Percentiles rank a stretch among this genome's conserved stretches.
These are phyloP conservation scores for Lactarius pseudohatsudake DNA, from an alignment of 768 basidiomycete species.

Conservation along the genomic window DNA sequence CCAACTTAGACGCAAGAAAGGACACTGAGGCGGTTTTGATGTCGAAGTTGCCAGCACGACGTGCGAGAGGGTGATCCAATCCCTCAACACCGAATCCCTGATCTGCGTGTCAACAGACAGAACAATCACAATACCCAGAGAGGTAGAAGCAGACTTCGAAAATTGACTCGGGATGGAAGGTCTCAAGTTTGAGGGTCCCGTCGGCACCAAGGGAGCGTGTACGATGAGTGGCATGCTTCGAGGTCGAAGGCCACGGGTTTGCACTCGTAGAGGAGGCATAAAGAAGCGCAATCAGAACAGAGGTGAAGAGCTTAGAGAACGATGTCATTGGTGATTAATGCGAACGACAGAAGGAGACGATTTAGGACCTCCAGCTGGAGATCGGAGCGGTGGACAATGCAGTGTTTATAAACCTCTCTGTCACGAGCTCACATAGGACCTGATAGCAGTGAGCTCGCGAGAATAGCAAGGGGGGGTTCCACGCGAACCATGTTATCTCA, in stretches of 20 bases:
- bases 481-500: not conserved
- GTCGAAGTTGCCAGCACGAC: constrained; percentile 29
- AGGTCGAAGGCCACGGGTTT: constrained; percentile 27
- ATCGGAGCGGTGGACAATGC: not conserved
- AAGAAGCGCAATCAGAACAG: constrained; percentile 31
- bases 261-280: constrained; percentile 29
- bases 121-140: not conserved
- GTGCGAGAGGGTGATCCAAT: constrained; percentile 31
- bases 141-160: constrained; percentile 29
- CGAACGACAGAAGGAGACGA: not conserved
- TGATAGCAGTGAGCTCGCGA: not conserved
- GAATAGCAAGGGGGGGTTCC: not conserved
- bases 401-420: not conserved
- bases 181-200: constrained; percentile 28
- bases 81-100: constrained; percentile 33
- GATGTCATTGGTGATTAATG: constrained; percentile 22
- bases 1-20: constrained; percentile 32
- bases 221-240: constrained; percentile 33
- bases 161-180: constrained; percentile 34
- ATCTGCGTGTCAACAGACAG: not conserved
- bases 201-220: constrained; percentile 28
- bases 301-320: constrained; percentile 30
- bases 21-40: constrained; percentile 31
- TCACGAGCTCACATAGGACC: not conserved
- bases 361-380: not conserved